phyloP scores from a whole-genome alignment of 2,329 filamentous ascomycete species.

The Coniosporium tulheliwenetii region DNA sequence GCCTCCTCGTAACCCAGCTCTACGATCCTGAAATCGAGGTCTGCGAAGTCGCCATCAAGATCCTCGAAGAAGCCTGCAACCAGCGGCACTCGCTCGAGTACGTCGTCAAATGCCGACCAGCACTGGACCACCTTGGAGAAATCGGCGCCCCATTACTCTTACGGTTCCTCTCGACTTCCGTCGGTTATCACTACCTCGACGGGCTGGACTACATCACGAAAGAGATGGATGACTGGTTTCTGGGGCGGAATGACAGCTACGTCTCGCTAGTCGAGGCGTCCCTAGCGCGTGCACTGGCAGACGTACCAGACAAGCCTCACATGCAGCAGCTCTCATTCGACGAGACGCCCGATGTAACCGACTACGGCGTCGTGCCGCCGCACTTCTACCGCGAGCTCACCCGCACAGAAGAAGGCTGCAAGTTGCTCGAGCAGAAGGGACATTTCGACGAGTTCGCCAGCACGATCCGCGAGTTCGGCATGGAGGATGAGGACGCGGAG shows the following conservation, averaged over 20 bases:
- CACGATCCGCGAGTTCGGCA: conserved; percentile 75
- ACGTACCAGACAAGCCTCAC: conserved; percentile 40
- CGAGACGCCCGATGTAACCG: conserved; percentile 29
- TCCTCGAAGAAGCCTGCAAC: conserved; percentile 93
- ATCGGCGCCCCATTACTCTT: conserved; percentile 87
- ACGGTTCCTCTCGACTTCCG: conserved; percentile 86
- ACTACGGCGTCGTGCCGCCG: conserved; percentile 58
- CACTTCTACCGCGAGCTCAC: conserved; percentile 96
- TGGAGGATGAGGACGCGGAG: conserved; percentile 73
- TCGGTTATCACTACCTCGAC: conserved; percentile 94
- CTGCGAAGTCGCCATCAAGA: conserved; percentile 90
- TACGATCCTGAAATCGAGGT: conserved; percentile 97
- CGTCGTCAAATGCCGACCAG: conserved; percentile 89
- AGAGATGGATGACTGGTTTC: conserved; percentile 99
- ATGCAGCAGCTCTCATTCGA: conserved; percentile 23
- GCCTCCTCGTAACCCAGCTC: conserved; percentile 89
- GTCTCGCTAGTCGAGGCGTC: conserved; percentile 92
- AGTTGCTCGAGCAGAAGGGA: conserved; percentile 76
- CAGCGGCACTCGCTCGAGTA: conserved; percentile 82
- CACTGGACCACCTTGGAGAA: conserved; percentile 87
- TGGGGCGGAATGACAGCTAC: conserved; percentile 93
- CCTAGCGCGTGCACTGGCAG: conserved; percentile 67
- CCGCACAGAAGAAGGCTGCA: conserved; percentile 82
- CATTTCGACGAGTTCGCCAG: conserved; percentile 89
- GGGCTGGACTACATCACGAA: conserved; percentile 97